phyloP scores from a whole-genome alignment of 2,329 filamentous ascomycete species.

The Xylaria sp. region DNA sequence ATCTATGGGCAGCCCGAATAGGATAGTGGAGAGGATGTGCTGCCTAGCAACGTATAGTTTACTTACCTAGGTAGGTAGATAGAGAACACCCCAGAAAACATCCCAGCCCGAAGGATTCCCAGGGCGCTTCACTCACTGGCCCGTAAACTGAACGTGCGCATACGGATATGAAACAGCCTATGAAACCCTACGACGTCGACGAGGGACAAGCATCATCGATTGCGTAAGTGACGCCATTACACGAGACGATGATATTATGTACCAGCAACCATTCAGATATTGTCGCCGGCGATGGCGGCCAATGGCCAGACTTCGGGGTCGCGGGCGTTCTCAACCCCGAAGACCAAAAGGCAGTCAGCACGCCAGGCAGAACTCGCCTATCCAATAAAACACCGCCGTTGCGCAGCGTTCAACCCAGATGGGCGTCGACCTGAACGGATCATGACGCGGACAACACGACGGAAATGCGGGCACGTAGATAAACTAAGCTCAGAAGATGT shows the following conservation, averaged over 20 bases:
- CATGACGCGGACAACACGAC: slow-evolving; percentile 8
- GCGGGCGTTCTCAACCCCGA: neutral
- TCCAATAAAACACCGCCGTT: neutral
- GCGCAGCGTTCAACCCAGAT: neutral
- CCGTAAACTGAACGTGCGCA: neutral
- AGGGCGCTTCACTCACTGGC: neutral
- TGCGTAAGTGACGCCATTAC: neutral
- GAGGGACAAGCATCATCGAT: neutral
- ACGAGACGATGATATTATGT: neutral
- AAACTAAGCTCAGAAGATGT: neutral
- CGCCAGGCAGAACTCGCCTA: neutral
- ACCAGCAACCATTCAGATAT: neutral
- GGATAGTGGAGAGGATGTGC: no score
- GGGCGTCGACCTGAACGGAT: neutral
- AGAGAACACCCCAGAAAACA: no score
- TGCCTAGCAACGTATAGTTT: no score
- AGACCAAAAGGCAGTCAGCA: neutral
- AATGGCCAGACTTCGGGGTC: neutral
- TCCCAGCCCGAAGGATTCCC: no score
- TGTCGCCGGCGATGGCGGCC: neutral
- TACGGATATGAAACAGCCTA: neutral
- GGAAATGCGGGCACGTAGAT: neutral
- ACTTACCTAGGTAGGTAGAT: no score
- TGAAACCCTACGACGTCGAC: neutral
- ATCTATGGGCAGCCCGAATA: no score